Conservation (phyloP, 176 grass and related monocot species). For the Bromus sterilis region DNA sequence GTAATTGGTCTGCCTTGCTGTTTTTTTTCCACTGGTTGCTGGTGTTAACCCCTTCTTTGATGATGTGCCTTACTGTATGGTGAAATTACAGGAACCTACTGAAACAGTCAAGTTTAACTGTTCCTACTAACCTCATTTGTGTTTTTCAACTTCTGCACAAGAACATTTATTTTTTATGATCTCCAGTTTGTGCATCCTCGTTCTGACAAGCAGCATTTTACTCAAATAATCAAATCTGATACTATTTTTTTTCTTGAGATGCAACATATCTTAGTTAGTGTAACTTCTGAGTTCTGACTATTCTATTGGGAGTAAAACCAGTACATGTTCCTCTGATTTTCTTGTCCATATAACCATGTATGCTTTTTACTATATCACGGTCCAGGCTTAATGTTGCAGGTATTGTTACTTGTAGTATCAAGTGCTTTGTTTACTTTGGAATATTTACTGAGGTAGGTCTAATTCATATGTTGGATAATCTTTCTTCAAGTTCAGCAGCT, state of each 20-base stretch:
- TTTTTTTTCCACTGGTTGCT: neutral
- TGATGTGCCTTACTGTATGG: neutral
- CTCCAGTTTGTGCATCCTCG: neutral
- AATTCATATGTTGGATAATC: neutral
- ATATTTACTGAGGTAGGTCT: conserved; percentile 67
- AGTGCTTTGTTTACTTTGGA: conserved; percentile 64
- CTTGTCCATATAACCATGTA: neutral
- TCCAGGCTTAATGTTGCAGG: conserved; percentile 66
- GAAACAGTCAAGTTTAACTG: neutral
- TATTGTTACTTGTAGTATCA: conserved; percentile 53
- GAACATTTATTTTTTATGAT: neutral
- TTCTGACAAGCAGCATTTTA: neutral
- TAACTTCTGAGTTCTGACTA: neutral
- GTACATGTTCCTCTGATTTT: neutral
- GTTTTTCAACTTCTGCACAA: neutral
- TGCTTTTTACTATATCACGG: conserved; percentile 23
- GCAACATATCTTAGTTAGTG: neutral
- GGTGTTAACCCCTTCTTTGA: neutral
- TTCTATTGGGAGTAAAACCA: neutral
- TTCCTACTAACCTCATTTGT: neutral
- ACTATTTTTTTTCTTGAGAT: neutral
- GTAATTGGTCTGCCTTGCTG: neutral
- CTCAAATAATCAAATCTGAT: neutral
- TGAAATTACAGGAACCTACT: neutral
- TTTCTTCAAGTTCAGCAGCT: conserved; percentile 13